These are phyloP conservation scores for Mycena pura DNA, from an alignment of 768 basidiomycete genomes.

Conservation along the genomic window DNA sequence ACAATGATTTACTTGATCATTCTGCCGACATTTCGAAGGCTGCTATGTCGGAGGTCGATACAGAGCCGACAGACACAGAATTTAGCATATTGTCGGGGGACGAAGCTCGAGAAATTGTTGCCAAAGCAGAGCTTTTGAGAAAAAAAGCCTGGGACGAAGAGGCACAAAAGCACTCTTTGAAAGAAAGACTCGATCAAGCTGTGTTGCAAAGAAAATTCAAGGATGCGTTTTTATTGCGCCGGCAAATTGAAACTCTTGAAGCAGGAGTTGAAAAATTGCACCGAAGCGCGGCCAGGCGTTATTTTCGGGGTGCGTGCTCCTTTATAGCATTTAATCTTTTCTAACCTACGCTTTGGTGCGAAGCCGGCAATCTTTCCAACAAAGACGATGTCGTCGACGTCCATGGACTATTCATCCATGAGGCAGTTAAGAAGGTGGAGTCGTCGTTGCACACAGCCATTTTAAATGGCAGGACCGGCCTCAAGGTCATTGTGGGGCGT, in stretches of 20 bases:
- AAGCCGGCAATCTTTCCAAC: conserved; percentile 48
- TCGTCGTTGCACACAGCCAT: conserved; percentile 48
- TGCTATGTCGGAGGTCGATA: background rate
- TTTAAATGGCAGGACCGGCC: conserved; percentile 36
- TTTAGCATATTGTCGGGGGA: conserved; percentile 17
- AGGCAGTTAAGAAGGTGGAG: conserved; percentile 54
- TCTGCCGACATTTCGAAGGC: background rate
- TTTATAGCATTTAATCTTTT: conserved; percentile 2
- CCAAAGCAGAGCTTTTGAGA: conserved; percentile 45
- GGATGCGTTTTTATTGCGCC: conserved; percentile 47
- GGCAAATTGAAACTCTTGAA: conserved; percentile 45
- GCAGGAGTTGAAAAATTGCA: conserved; percentile 46
- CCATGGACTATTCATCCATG: conserved; percentile 53
- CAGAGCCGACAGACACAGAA: conserved; percentile 9
- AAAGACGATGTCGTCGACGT: conserved; percentile 51
- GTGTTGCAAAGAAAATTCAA: conserved; percentile 39
- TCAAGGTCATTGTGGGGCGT: conserved; percentile 69
- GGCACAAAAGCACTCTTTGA: conserved; percentile 33
- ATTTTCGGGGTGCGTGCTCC: conserved; percentile 46
- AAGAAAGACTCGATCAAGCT: conserved; percentile 37
- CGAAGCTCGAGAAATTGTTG: conserved; percentile 8
- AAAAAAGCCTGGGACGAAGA: conserved; percentile 49
- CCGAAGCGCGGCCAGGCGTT: conserved; percentile 52
- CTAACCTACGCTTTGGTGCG: background rate
- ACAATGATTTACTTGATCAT: background rate